A percentile compares a stretch with the other conserved stretches of the same genome.
Evolutionary conservation across 73 alveolate species (phyloP).

Genomic region (Tetrahymena thermophila): DNA sequence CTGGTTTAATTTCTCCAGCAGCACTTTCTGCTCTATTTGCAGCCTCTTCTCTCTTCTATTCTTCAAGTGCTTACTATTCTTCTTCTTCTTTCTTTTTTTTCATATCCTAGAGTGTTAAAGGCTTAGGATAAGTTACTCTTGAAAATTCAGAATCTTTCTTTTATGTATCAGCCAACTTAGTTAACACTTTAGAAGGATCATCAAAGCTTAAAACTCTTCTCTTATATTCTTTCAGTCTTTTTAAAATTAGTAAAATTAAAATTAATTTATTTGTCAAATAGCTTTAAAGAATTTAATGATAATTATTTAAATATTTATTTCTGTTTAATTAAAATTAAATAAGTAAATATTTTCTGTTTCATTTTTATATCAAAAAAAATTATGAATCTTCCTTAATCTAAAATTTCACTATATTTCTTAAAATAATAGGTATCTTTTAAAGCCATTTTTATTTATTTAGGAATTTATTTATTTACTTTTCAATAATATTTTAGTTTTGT

Average conservation of each 20-base stretch:
- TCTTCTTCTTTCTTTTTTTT: not conserved
- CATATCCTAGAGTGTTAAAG: not conserved
- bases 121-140: not conserved
- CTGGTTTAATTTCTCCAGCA: not conserved
- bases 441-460: too few relatives aligned
- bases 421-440: not conserved
- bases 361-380: too few relatives aligned
- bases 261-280: too few relatives aligned
- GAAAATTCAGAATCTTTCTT: not conserved
- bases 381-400: too few relatives aligned
- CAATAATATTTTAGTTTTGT: too few relatives aligned
- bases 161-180: not conserved
- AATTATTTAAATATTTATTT: too few relatives aligned
- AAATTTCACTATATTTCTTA: not conserved
- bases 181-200: not conserved
- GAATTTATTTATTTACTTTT: too few relatives aligned
- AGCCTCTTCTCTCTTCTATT: not conserved
- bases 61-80: not conserved
- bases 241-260: not conserved
- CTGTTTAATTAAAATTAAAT: too few relatives aligned
- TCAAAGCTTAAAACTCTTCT: not conserved
- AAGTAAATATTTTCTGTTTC: not conserved
- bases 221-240: not conserved
- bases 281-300: too few relatives aligned
- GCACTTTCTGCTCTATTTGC: not conserved